phyloP scores from a whole-genome alignment of 257 asterid genomes.

The Catharanthus roseus region DNA sequence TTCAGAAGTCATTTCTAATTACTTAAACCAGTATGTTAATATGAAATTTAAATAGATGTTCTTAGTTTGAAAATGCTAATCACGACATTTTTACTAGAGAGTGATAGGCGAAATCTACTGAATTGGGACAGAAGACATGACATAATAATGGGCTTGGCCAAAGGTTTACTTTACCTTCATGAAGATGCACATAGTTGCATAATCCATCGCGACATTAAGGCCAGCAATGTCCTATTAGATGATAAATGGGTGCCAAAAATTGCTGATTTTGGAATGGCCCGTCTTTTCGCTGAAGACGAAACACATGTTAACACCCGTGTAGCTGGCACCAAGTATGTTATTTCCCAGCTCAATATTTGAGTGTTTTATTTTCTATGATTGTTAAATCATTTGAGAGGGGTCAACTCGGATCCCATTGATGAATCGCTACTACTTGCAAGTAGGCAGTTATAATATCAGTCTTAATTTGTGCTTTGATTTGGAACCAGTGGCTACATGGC shows the following conservation, averaged over 20 bases:
- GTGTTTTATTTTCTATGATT: neutral
- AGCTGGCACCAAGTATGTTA: slow-evolving; percentile 89
- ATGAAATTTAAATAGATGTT: neutral
- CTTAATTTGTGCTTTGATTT: slow-evolving; percentile 15
- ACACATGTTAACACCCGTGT: slow-evolving; percentile 80
- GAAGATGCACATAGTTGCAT: slow-evolving; percentile 74
- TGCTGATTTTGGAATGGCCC: slow-evolving; percentile 95
- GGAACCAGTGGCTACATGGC: slow-evolving; percentile 94
- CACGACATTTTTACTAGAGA: slow-evolving; percentile 37
- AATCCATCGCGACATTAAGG: slow-evolving; percentile 92
- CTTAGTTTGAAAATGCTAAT: slow-evolving; percentile 14
- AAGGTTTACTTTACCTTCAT: slow-evolving; percentile 81
- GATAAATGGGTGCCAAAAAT: slow-evolving; percentile 88
- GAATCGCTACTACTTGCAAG: neutral
- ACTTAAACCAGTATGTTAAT: neutral
- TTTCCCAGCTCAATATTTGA: neutral
- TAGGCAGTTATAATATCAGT: neutral
- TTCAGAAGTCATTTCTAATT: neutral
- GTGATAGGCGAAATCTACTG: slow-evolving; percentile 42
- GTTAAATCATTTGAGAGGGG: slow-evolving; percentile 2
- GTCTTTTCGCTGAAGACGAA: slow-evolving; percentile 69
- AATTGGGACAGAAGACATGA: slow-evolving; percentile 80
- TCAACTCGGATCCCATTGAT: neutral
- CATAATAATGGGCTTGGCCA: slow-evolving; percentile 66
- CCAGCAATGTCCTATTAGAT: slow-evolving; percentile 82